Evolutionary conservation across 2,329 filamentous ascomycete genomes (phyloP).

Genomic region (Fusarium cyanostomum): DNA sequence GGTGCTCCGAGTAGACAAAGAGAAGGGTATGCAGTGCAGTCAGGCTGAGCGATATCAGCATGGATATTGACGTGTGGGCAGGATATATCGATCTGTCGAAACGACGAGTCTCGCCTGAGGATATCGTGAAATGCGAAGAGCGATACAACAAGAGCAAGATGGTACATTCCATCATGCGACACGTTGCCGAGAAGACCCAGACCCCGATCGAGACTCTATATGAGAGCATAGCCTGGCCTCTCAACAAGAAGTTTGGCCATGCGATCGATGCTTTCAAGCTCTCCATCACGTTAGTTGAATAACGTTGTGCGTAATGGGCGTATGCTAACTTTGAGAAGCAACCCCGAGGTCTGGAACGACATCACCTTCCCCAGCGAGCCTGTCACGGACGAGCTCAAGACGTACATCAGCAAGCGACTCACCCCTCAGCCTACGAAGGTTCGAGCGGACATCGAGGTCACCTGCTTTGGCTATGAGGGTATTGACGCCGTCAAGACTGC

Average conservation of each 20-base stretch:
- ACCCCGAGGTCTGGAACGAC: slow-evolving; percentile 95
- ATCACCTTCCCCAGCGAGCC: slow-evolving; percentile 87
- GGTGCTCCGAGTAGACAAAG: slow-evolving; percentile 98
- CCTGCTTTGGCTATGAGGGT: slow-evolving; percentile 94
- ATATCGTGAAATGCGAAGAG: slow-evolving; percentile 98
- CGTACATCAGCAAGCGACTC: slow-evolving; percentile 95
- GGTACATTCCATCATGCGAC: slow-evolving; percentile 98
- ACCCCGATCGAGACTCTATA: slow-evolving; percentile 95
- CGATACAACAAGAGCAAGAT: slow-evolving; percentile 99
- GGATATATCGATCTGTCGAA: slow-evolving; percentile 98
- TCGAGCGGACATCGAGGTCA: slow-evolving; percentile 96
- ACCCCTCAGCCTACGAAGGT: slow-evolving; percentile 99
- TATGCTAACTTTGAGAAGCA: slow-evolving; percentile 60
- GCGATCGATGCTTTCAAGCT: slow-evolving; percentile 98
- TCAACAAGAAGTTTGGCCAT: slow-evolving; percentile 98
- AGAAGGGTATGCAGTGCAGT: slow-evolving; percentile 74
- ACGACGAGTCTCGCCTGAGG: slow-evolving; percentile 95
- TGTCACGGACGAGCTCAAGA: slow-evolving; percentile 88
- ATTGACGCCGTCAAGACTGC: slow-evolving; percentile 98
- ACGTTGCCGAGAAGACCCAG: slow-evolving; percentile 96
- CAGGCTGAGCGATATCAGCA: slow-evolving; percentile 32
- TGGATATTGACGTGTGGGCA: slow-evolving; percentile 38
- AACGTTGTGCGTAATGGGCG: background rate
- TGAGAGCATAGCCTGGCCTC: slow-evolving; percentile 93
- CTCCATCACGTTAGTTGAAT: slow-evolving; percentile 82